Base-by-base conservation (phyloP, 2,329 filamentous ascomycete genomes). In the Parastagonospora avenae region DNA sequence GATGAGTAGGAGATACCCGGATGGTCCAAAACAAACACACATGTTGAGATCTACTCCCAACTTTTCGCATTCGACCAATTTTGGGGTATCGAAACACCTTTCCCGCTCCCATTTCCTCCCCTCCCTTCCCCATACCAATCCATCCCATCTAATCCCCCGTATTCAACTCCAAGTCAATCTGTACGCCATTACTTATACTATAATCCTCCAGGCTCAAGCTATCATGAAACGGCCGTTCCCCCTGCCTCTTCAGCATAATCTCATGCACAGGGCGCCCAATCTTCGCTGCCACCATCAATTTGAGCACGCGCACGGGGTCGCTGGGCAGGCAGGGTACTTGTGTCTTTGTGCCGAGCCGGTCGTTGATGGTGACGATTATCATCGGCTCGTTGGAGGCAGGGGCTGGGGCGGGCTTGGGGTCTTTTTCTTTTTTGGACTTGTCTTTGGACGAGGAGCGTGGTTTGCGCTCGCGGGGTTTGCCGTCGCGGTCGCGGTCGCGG, bases 331-430 rank as follows among this genome's bases (percentile, higher is more conserved):
- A 97, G 0, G 93, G 93, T 57, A 97, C 94, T 45, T 90, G 89
- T 12, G 92, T 91, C 68, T 96, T 96, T n/a, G 93, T 97, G 10
- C 93, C 93, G 31, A 97, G 79, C n/a, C 93, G 85, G 74, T 97
- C 93, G 72, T 97, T 97, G 68, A 97, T 86, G 66, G 93, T 86
- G 14, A 97, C 92, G 44, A 96, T 85, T 61, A 97, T 97, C 89
- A 97, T 95, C 49, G 91, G 88, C 68, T 95, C 89, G 5, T 80
- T 55, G 2, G 58, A 50, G 2, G 51, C 32, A 7, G 77, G 67
- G 28, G 72, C 55, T 7, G 69, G 55, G 8, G 72, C 52, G 4
- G 60, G 51, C 24, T 62, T 59, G 8, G 72, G 50, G 4, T 60
- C 50, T 28, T 62, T 59, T 29, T 57, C 71, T 58, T 70, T 61